Evolutionary conservation across 2,329 filamentous ascomycete genomes (phyloP).

Genomic region (Aspergillus felis): DNA sequence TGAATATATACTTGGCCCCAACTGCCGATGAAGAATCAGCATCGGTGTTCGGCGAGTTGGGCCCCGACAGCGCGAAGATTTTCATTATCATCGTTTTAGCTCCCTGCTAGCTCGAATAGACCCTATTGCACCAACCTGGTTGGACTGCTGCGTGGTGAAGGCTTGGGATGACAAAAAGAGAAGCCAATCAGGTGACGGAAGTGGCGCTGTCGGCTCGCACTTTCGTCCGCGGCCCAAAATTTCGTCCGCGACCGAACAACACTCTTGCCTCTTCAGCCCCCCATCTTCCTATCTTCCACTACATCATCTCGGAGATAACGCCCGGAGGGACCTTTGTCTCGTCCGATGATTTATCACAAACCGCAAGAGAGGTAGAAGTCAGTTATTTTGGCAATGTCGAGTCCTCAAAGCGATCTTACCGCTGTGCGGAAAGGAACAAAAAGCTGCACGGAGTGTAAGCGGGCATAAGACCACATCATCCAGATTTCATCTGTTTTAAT

Average conservation of each 20-base stretch:
- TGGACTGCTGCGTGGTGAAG: neutral
- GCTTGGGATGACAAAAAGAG: neutral
- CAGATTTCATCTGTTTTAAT: neutral
- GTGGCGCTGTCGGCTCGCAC: neutral
- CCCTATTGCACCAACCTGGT: too few relatives aligned
- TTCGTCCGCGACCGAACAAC: constrained; percentile 6
- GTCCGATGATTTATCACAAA: neutral
- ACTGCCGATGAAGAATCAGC: neutral
- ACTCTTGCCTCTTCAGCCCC: neutral
- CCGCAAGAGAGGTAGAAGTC: too few relatives aligned
- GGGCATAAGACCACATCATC: neutral
- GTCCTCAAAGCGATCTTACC: neutral
- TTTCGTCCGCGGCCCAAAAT: constrained; percentile 6
- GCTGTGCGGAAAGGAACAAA: constrained; percentile 14
- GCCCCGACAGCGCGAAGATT: neutral
- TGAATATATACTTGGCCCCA: neutral
- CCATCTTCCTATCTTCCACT: neutral
- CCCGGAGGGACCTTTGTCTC: constrained; percentile 1
- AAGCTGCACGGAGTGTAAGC: constrained; percentile 20
- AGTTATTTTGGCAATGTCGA: constrained; percentile 2
- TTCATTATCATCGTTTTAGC: neutral
- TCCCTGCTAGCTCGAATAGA: neutral
- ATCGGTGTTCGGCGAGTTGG: neutral
- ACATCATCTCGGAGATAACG: neutral
- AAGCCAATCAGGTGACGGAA: neutral